These are phyloP conservation scores for Dentipellis fragilis DNA, from an alignment of 768 basidiomycete species.

Conservation along the genomic window DNA sequence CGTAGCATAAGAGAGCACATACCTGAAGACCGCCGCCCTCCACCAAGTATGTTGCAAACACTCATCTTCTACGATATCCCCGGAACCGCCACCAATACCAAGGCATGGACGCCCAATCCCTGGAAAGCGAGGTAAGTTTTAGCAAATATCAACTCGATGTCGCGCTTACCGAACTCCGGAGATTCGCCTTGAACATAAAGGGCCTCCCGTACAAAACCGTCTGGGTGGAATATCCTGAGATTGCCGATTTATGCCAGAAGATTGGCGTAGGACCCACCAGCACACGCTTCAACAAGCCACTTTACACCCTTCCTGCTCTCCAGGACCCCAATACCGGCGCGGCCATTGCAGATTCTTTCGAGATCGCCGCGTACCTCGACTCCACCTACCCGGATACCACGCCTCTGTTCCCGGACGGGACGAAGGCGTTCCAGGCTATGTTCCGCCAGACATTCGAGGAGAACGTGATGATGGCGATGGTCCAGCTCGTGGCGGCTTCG, in stretches of 20 bases:
- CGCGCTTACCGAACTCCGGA: neutral
- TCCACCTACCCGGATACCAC: constrained; percentile 28
- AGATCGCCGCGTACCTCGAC: constrained; percentile 44
- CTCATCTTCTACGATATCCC: constrained; percentile 32
- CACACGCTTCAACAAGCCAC: constrained; percentile 19
- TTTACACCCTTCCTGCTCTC: constrained; percentile 42
- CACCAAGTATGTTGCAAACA: constrained; percentile 2
- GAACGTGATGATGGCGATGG: neutral
- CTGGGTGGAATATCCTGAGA: constrained; percentile 40
- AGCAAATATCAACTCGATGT: neutral
- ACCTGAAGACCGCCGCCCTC: too few species aligned
- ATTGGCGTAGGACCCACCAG: constrained; percentile 25
- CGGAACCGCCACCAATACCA: constrained; percentile 16
- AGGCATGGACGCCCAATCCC: constrained; percentile 27
- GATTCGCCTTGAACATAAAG: constrained; percentile 29
- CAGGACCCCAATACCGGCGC: constrained; percentile 32
- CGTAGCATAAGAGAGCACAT: too few species aligned
- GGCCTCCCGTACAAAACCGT: constrained; percentile 31
- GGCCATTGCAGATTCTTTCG: constrained; percentile 30
- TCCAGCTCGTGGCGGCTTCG: neutral
- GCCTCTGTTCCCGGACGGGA: neutral
- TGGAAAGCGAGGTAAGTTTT: constrained; percentile 20
- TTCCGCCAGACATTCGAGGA: neutral
- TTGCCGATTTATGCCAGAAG: constrained; percentile 24
- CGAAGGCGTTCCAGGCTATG: neutral